These are phyloP conservation scores for Fremontodendron californicum DNA, from an alignment of 345 rosid species.

Conservation along the genomic window DNA sequence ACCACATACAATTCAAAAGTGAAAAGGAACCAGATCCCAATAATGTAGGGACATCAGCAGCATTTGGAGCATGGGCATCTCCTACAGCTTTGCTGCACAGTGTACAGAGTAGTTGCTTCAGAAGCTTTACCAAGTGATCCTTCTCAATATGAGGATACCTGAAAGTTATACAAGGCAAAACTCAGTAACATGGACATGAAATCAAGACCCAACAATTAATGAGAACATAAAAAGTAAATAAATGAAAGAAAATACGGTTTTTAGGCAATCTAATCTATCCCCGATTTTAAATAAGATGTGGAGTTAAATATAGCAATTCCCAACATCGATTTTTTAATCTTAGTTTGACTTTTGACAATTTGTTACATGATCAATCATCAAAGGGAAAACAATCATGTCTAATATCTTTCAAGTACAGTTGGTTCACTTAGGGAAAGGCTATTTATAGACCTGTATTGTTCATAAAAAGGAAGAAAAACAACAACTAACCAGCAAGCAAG, in stretches of 20 bases:
- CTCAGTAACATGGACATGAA: not conserved
- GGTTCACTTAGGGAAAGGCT: not conserved
- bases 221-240: constrained; percentile 1
- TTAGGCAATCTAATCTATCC: not conserved
- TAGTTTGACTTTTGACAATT: not conserved
- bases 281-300: constrained; percentile 5
- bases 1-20: constrained; percentile 67
- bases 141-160: constrained; percentile 86
- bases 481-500: not conserved
- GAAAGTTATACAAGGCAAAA: constrained; percentile 27
- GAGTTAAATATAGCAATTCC: constrained; percentile 1
- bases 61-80: constrained; percentile 47
- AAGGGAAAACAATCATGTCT: not conserved
- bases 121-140: constrained; percentile 88
- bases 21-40: constrained; percentile 88
- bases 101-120: constrained; percentile 64
- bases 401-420: not conserved
- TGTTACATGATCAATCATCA: not conserved
- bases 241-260: constrained; percentile 7
- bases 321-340: not conserved
- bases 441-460: constrained; percentile 7
- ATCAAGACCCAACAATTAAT: not conserved
- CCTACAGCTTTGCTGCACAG: constrained; percentile 40
- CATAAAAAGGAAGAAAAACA: not conserved
- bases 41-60: constrained; percentile 89